Conservation (phyloP, 2,329 filamentous ascomycete species). For the Penicillium sp. region DNA sequence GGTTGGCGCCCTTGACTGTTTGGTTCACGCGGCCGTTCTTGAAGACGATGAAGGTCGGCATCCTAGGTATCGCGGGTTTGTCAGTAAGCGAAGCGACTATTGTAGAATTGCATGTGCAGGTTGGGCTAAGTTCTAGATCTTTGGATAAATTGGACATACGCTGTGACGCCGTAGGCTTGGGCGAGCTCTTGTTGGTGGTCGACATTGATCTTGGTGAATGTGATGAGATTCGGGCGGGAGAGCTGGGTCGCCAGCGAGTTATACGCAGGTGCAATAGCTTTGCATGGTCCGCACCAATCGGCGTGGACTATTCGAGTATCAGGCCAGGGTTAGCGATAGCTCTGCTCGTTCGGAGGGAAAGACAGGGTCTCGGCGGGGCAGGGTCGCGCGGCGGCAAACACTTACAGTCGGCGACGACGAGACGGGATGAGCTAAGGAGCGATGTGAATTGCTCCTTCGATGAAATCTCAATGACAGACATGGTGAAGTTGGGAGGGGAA, state of each 20-base stretch:
- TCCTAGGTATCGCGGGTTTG: slow-evolving; percentile 43
- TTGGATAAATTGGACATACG: slow-evolving; percentile 38
- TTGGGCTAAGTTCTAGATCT: not conserved
- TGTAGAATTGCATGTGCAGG: not conserved
- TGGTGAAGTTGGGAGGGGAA: slow-evolving; percentile 23
- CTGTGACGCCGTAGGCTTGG: slow-evolving; percentile 61
- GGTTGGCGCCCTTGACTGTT: slow-evolving; percentile 66
- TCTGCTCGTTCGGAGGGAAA: slow-evolving; percentile 7
- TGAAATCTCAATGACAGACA: slow-evolving; percentile 46
- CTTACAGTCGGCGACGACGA: slow-evolving; percentile 86
- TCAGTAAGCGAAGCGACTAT: not conserved
- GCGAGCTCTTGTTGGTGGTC: slow-evolving; percentile 68
- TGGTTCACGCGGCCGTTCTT: slow-evolving; percentile 60
- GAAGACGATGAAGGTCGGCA: slow-evolving; percentile 84
- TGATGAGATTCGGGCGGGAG: slow-evolving; percentile 62
- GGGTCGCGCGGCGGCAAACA: slow-evolving; percentile 17
- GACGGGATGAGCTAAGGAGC: slow-evolving; percentile 61
- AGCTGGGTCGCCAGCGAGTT: slow-evolving; percentile 64
- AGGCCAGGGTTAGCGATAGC: slow-evolving; percentile 18
- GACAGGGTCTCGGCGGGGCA: slow-evolving; percentile 9
- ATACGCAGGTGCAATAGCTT: slow-evolving; percentile 72
- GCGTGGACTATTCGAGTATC: slow-evolving; percentile 60
- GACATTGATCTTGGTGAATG: slow-evolving; percentile 79
- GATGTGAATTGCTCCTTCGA: slow-evolving; percentile 60
- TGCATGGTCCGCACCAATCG: slow-evolving; percentile 77